These are phyloP conservation scores for Comarum palustre DNA, from an alignment of 306 rosid genomes.

Conservation along the genomic window DNA sequence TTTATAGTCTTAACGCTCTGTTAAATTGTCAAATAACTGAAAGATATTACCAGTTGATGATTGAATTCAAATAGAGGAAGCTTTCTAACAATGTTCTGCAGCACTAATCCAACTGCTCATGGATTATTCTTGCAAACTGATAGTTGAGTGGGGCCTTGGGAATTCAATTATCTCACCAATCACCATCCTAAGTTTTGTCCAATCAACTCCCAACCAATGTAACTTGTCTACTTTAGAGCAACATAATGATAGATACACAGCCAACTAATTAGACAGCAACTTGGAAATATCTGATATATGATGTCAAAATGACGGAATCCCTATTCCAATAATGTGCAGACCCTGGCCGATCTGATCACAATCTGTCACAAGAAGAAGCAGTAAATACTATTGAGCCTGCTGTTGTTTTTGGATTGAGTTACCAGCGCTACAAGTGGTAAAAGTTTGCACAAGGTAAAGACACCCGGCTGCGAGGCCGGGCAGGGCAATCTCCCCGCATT, in stretches of 20 bases:
- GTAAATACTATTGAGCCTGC: neutral
- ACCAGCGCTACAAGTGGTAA: neutral
- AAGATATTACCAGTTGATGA: fast-evolving
- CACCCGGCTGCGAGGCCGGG: neutral
- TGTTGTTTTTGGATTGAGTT: neutral
- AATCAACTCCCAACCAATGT: conserved; percentile 27
- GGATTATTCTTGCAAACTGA: neutral
- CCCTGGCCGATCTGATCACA: neutral
- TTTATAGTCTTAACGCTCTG: fast-evolving
- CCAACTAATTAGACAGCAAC: conserved; percentile 6
- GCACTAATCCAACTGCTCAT: neutral
- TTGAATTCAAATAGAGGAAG: neutral
- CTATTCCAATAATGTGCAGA: neutral
- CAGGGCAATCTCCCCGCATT: neutral
- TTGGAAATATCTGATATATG: neutral
- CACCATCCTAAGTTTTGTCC: conserved; percentile 39
- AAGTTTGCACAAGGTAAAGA: neutral
- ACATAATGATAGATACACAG: conserved; percentile 20
- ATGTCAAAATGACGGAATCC: neutral
- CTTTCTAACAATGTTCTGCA: neutral
- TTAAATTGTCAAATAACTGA: no score
- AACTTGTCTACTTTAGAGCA: conserved; percentile 27
- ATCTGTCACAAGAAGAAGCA: neutral
- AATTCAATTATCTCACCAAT: conserved; percentile 28
- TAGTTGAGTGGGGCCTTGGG: conserved; percentile 27